Base-by-base conservation (phyloP, 2,329 filamentous ascomycete species). In the Fusarium illudens region DNA sequence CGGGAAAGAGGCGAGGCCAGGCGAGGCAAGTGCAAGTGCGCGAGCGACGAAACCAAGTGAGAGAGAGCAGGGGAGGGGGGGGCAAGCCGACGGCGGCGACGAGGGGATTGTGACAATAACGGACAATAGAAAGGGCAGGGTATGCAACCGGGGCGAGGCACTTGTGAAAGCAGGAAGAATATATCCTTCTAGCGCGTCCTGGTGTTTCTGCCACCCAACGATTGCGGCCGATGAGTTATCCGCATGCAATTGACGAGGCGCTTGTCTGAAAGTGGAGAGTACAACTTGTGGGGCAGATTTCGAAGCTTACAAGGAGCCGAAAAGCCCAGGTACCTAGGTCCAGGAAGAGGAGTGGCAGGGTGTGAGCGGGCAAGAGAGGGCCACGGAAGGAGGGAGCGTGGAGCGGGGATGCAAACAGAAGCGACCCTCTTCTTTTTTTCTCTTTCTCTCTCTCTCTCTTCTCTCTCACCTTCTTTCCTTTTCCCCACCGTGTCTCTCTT, bases 1-100 rank as follows among this genome's bases (percentile, higher is more conserved):
- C 66, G 62, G 76, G 75, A 77, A 77, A 75, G 82, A 84, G 80
- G 79, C 80, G 83, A 83, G 70, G 65, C 67, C 53, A 68, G 67
- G 68, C 69, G 61, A 71, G 69, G 64, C 42, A 71, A 72, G 71
- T 60, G 62, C 56, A 60, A 62, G 68, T 63, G 61, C 51, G 62
- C 58, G 68, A 46, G 59, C 57, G 58, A 30, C 34, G 56, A 58
- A 48, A 55, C 51, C 36, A 39, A 70, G 67, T 70, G 67, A 55
- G 60, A 67, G 60, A 67, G 58, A 66, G 49, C 44, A 42, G 32
- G 22, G 42, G 52, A 30, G 27, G 7, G 46, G 52, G 58, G 39
- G 50, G 36, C 49, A 62, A 50, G 62, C 25, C 36, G 36, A 20
- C 36, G 37, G 37, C 37, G 37, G 37, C 36, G 33, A 11, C 36